Base-by-base conservation (phyloP, 2,329 filamentous ascomycete species). In the Aureobasidium mangrovei region DNA sequence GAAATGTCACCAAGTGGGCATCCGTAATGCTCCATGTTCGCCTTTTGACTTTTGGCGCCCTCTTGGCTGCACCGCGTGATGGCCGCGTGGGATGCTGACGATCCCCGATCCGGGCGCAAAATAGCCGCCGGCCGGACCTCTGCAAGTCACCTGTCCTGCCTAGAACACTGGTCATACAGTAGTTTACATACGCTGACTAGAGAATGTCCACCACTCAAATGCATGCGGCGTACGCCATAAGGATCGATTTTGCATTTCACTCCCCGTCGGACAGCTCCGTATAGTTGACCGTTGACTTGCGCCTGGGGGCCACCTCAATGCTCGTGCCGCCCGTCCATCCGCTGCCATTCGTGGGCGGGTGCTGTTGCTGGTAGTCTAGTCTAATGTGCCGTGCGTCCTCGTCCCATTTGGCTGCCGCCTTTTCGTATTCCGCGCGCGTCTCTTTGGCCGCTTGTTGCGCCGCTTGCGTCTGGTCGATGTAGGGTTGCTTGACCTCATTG, bases 401-500 rank as follows among this genome's bases (percentile, higher is more conserved):
- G 64, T 94, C 88, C 88, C 91, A 97, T 54, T 79, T 77, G 48
- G 76, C 79, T 7, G 80, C 76, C n/a, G 77, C 75, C 47, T 76
- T 75, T 44, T 82, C 81, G 67, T 81, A 89, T 26, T 75, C 74
- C 12, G 74, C 75, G 53, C 85, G 65, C 5, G 77, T 77, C 36
- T 76, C 74, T 29, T 74, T 74, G 60, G 90, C 86, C 1, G 71
- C 74, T 55, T 78, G 75, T 66, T 91, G 91, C 60, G 88, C 85
- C 51, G 77, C 77, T 53, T 83, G 77, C 3, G 86, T 87, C 66
- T 84, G 78, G 29, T 89, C 84, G 46, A 91, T 79, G 64, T 87
- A 97, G 0, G 90, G 91, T 65, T 79, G 78, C 64, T 85, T 88
- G 61, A 83, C 79, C 42, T 86, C 86, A 4, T 82, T 76, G 1